Base-by-base conservation (phyloP, 306 rosid species). In the Acacia confusa region DNA sequence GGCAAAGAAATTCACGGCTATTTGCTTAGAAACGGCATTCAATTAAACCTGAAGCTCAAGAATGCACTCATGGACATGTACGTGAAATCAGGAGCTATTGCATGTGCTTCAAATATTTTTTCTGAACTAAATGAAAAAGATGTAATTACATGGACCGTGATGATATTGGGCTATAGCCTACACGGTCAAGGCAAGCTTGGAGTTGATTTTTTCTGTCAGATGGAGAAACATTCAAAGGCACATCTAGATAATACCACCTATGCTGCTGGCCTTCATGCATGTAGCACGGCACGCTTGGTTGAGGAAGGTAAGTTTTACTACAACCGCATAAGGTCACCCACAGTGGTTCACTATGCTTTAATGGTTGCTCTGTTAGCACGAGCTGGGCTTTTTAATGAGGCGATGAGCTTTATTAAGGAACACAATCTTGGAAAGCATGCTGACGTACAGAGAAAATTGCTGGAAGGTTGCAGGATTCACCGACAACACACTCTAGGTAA, bases 41-140 rank as follows among this genome's bases (percentile, higher is more conserved):
- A 45, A 28, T 75, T 83, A 82, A 91, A 91, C 81, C 83, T 84
- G 52, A 79, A 80, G n/a, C 88, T 91, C 60, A 81, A 73, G 69
- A 92, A 92, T 84, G 91, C 97, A 45, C 75, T 91, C 10, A 83
- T 84, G 76, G 97, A 92, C 55, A 89, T 88, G 95, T 89, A 92
- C 80, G 92, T 82, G 12, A 91, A 91, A 80, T 88, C 95, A 9
- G 97, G 95, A 75, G 87, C 24, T 60, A 82, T 91, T 19, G 72
- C 83, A 58, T 81, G 76, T 48, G 91, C 97, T 63, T 81, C 69
- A 34, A 87, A 83, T 82, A 64, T 85, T n/a, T 92, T 92, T 68
- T 53, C 69, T 4, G 80, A 70, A 75, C 81, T 89, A 83, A 87
- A 73, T 72, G n/a, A 73, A 68, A 89, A 50, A 55, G 94, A 92